Base-by-base conservation (phyloP, 148 eudicot genomes). In the Pharnaceum exiguum region DNA sequence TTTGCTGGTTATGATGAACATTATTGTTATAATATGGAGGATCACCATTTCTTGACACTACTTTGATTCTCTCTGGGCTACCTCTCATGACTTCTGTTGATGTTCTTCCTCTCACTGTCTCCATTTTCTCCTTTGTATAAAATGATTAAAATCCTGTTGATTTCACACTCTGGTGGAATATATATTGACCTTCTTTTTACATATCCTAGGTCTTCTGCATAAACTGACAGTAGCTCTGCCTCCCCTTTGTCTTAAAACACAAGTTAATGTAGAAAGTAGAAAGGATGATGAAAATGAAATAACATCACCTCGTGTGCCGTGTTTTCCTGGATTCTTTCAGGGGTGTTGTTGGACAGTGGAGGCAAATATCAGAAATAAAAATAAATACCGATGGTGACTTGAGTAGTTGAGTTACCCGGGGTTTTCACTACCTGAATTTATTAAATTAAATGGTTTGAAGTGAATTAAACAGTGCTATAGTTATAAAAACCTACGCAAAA, bases 261-360 rank as follows among this genome's bases (percentile, higher is more conserved):
- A 43, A 70, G 68, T 62, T 30, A 56, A 60, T 61, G 67, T 44
- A 42, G 54, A 39, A 33, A 30, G 22, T 10, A n/a, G 22, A 29
- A 43, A 13, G 59, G 59, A 62, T 38, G 51, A 39, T 63, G 74
- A 70, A 32, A 70, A 52, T 49, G 68, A 70, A 48, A 43, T 40
- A 33, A 28, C 74, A 27, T 6, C 26, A 31, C 73, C 67, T 69
- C 68, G 68, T 62, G 45, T 25, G 24, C 5, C 46, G 73, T 17
- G 11, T 16, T 55, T 46, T 55, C 1, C 45, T 62, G 68, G 62
- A 18, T 39, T 69, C 24, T 55, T 62, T 38, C 48, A 44, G 40
- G 7, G 42, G 29, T 24, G 39, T 27, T 22, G 19, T 1, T 24
- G 38, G 38, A n/a, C n/a, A n/a, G 45, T 57, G 10, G 31, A 32